These are phyloP conservation scores for Funneliformis geosporum DNA, from an alignment of 192 early-diverging fungal species.

Conservation along the genomic window DNA sequence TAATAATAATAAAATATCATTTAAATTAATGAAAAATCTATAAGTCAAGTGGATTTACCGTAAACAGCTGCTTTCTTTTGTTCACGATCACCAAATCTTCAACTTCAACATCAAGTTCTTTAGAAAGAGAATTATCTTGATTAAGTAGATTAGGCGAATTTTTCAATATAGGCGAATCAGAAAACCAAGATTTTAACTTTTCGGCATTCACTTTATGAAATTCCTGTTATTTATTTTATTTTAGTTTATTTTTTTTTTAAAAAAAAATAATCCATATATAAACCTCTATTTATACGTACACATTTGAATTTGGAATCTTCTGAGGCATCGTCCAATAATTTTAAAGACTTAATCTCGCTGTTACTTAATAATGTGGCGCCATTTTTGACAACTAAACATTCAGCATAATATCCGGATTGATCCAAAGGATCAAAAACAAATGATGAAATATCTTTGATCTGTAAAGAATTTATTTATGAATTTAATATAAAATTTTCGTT, in stretches of 20 bases:
- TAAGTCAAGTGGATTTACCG: slow-evolving; percentile 40
- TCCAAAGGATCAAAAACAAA: slow-evolving; percentile 36
- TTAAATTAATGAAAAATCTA: background rate
- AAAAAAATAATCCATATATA: background rate
- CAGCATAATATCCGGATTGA: slow-evolving; percentile 39
- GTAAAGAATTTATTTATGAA: background rate
- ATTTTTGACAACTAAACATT: slow-evolving; percentile 55
- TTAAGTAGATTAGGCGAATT: slow-evolving; percentile 25
- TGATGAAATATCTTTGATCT: slow-evolving; percentile 42
- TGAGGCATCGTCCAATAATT: background rate
- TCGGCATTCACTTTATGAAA: slow-evolving; percentile 53
- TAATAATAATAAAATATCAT: background rate
- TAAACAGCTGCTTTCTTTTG: slow-evolving; percentile 47
- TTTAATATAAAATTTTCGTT: background rate
- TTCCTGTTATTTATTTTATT: background rate
- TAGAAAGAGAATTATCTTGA: slow-evolving; percentile 27
- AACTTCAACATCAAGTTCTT: slow-evolving; percentile 42
- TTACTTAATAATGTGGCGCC: slow-evolving; percentile 35
- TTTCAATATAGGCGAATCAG: slow-evolving; percentile 35
- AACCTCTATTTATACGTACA: background rate
- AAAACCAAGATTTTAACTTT: slow-evolving; percentile 46
- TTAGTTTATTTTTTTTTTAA: no score
- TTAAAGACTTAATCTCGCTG: background rate
- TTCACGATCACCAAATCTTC: slow-evolving; percentile 63
- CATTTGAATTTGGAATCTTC: background rate